Evolutionary conservation across 2,329 filamentous ascomycete species (phyloP).

Genomic region (Ceratocystis lukuohia): DNA sequence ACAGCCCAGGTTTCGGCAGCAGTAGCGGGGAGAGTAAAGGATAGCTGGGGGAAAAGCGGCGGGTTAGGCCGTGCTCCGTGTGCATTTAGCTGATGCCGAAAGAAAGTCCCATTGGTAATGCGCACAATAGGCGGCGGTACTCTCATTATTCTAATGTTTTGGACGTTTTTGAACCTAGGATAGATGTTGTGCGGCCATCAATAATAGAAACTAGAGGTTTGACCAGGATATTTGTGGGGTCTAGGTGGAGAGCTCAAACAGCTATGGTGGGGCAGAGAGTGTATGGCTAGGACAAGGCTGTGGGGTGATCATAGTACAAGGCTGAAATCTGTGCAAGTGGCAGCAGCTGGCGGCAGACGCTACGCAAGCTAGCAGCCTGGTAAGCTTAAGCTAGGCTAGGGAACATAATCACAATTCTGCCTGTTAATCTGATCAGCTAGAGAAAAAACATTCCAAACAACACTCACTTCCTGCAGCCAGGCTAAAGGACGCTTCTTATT

Average conservation of each 20-base stretch:
- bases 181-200: no score
- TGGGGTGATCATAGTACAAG: neutral
- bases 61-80: slow-evolving; percentile 44
- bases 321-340: neutral
- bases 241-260: neutral
- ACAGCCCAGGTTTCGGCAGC: slow-evolving; percentile 63
- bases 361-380: neutral
- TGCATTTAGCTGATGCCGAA: slow-evolving; percentile 55
- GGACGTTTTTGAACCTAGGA: no score
- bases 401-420: slow-evolving; percentile 3
- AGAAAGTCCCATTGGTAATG: slow-evolving; percentile 72
- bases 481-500: neutral
- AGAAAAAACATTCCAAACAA: neutral
- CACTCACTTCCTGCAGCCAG: neutral
- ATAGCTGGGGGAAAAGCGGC: slow-evolving; percentile 58
- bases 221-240: neutral
- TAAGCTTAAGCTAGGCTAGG: neutral
- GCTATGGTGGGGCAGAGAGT: neutral
- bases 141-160: slow-evolving; percentile 16
- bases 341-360: neutral
- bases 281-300: slow-evolving; percentile 1
- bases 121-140: slow-evolving; percentile 47
- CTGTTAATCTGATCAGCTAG: neutral
- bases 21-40: slow-evolving; percentile 52
- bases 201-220: neutral